phyloP scores from a whole-genome alignment of 257 asterid species.

The Solanum piurae region DNA sequence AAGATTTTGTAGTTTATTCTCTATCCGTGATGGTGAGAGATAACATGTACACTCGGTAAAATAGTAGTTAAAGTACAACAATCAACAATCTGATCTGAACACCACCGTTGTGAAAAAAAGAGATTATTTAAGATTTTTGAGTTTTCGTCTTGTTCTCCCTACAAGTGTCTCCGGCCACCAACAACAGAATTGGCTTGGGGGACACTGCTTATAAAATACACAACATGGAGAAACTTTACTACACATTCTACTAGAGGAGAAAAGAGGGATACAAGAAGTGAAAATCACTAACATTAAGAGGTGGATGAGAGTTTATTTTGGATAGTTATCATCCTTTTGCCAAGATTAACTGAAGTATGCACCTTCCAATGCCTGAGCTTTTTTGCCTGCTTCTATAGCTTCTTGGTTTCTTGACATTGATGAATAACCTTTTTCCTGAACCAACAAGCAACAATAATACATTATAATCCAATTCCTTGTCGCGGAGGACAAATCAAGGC shows the following conservation, averaged over 20 bases:
- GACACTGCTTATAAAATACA: not conserved
- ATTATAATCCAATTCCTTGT: not conserved
- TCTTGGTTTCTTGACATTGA: conserved; percentile 38
- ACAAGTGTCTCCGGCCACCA: not conserved
- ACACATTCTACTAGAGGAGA: not conserved
- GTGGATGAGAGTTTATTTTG: not conserved
- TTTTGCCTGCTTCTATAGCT: conserved; percentile 42
- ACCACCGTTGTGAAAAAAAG: not conserved
- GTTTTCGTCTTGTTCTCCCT: not conserved
- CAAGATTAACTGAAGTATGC: conserved; percentile 35
- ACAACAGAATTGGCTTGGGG: not conserved
- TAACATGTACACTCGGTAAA: not conserved
- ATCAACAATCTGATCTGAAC: not conserved
- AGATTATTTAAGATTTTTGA: not conserved
- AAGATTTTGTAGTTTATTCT: not conserved
- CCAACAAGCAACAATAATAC: not conserved
- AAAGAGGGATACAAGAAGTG: not conserved
- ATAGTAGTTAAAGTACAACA: not conserved
- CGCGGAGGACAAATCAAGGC: not conserved
- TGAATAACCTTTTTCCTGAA: conserved; percentile 55
- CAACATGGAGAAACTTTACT: not conserved
- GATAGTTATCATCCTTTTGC: not conserved
- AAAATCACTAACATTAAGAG: not conserved
- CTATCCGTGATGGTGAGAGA: not conserved
- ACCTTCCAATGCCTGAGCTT: conserved; percentile 42